These are phyloP conservation scores for Haplosporangium gracile DNA, from an alignment of 192 early-diverging fungal genomes.

Conservation along the genomic window DNA sequence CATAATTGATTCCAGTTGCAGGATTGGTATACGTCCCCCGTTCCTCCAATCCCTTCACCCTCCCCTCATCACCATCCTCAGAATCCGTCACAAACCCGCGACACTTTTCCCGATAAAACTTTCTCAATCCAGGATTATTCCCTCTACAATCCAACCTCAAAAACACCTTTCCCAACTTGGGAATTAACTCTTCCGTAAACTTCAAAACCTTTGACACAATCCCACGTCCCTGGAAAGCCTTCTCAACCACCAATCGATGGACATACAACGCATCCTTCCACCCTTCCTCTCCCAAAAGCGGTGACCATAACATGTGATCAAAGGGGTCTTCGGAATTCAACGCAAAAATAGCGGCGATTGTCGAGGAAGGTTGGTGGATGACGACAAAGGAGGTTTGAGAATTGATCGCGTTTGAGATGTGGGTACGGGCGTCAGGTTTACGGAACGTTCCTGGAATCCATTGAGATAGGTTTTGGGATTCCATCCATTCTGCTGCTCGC, in stretches of 20 bases:
- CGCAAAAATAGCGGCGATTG: conserved; percentile 49
- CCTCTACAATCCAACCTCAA: conserved; percentile 44
- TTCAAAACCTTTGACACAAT: conserved; percentile 33
- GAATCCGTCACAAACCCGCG: conserved; percentile 11
- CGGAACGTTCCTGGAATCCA: conserved; percentile 56
- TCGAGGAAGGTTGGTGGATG: background rate
- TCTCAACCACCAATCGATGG: conserved; percentile 47
- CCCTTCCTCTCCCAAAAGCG: conserved; percentile 9
- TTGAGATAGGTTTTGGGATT: conserved; percentile 37
- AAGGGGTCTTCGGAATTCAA: conserved; percentile 48
- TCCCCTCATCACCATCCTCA: conserved; percentile 10
- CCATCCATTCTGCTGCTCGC: conserved; percentile 53
- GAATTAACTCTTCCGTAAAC: conserved; percentile 33
- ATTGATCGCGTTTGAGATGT: conserved; percentile 32
- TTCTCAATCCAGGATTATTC: conserved; percentile 38
- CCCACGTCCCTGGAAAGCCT: conserved; percentile 33
- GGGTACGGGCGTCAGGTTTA: background rate
- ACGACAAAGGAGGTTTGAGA: conserved; percentile 39
- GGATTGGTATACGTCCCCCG: conserved; percentile 44
- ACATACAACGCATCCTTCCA: conserved; percentile 54
- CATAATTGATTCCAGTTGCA: conserved; percentile 49
- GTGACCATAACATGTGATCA: conserved; percentile 54
- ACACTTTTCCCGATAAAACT: conserved; percentile 52
- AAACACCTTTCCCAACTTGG: conserved; percentile 7
- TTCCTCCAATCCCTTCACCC: conserved; percentile 30